A percentile compares a stretch with the other conserved stretches of the same genome.
Evolutionary conservation across 139 green algal genomes (phyloP).

Genomic region (Chlamydomonas sp.): DNA sequence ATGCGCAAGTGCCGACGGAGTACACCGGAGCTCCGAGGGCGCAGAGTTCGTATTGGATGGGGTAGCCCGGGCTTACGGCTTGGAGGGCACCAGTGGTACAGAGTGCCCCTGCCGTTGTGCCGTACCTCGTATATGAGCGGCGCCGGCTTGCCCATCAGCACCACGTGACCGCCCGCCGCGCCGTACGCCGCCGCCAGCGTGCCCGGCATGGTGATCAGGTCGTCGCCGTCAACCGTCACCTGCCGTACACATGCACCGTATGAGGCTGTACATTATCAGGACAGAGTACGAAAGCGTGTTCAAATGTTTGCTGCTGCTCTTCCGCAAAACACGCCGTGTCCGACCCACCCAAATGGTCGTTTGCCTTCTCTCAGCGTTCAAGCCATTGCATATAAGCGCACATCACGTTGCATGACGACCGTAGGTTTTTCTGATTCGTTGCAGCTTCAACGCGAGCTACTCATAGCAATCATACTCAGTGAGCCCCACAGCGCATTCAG

Average conservation of each 20-base stretch:
- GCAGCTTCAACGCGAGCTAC: background rate
- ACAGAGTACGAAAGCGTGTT: background rate
- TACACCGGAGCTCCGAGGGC: too few relatives aligned
- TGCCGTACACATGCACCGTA: background rate
- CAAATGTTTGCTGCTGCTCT: background rate
- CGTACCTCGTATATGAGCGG: constrained; percentile 73
- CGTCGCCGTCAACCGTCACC: constrained; percentile 50
- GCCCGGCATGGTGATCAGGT: constrained; percentile 81
- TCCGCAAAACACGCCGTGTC: too few relatives aligned
- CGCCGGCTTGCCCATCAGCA: constrained; percentile 87
- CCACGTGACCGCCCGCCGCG: constrained; percentile 50
- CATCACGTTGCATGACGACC: too few relatives aligned
- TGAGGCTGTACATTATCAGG: background rate
- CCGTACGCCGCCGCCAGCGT: constrained; percentile 72
- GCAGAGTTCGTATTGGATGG: too few relatives aligned
- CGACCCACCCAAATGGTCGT: too few relatives aligned
- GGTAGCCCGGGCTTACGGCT: too few relatives aligned
- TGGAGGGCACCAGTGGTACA: too few relatives aligned
- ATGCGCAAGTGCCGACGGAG: too few relatives aligned
- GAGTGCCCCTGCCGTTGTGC: too few relatives aligned
- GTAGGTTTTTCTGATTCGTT: background rate
- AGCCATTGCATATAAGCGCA: too few relatives aligned
- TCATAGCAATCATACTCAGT: too few relatives aligned
- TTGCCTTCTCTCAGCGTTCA: too few relatives aligned
- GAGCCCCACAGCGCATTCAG: background rate